Percentiles rank a stretch among this genome's conserved stretches.
phyloP scores from a whole-genome alignment of 768 basidiomycete genomes.

The Baorangia bicolor region DNA sequence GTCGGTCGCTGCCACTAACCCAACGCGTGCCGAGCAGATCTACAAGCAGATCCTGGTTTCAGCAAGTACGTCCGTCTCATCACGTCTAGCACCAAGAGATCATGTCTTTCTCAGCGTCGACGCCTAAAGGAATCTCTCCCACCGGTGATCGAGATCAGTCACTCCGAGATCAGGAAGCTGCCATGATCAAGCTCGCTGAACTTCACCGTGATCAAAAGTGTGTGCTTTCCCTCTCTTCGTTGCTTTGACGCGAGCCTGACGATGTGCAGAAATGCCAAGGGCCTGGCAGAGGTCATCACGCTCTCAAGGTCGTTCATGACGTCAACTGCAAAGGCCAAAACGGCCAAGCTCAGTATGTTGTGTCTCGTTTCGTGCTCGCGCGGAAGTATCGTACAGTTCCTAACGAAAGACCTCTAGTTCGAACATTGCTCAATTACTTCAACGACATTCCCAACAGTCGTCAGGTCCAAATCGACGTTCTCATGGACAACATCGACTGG shows the following conservation, averaged over 20 bases:
- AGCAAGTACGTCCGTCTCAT: constrained; percentile 27
- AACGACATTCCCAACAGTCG: constrained; percentile 71
- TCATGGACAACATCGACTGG: constrained; percentile 91
- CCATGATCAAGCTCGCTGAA: constrained; percentile 82
- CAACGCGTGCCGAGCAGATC: constrained; percentile 65
- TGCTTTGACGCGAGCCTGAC: not conserved
- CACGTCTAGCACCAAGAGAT: not conserved
- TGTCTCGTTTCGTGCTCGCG: not conserved
- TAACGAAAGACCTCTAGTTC: constrained; percentile 50
- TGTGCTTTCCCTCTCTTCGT: constrained; percentile 22
- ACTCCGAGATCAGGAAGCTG: constrained; percentile 79
- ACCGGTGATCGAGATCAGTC: constrained; percentile 51
- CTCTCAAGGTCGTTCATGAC: constrained; percentile 85
- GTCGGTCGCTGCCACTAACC: constrained; percentile 43
- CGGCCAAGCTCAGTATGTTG: constrained; percentile 82
- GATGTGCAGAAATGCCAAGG: constrained; percentile 68
- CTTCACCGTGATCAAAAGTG: constrained; percentile 85
- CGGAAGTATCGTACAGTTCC: not conserved
- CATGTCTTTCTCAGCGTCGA: constrained; percentile 23
- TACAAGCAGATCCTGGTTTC: constrained; percentile 67
- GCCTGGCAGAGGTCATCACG: constrained; percentile 83
- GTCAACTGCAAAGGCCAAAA: constrained; percentile 95
- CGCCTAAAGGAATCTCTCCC: constrained; percentile 34
- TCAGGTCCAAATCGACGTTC: constrained; percentile 77
- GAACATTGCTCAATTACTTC: constrained; percentile 93